A percentile compares a stretch with the other conserved stretches of the same genome.
Conservation (phyloP, 306 rosid species). For the Dryas drummondii region DNA sequence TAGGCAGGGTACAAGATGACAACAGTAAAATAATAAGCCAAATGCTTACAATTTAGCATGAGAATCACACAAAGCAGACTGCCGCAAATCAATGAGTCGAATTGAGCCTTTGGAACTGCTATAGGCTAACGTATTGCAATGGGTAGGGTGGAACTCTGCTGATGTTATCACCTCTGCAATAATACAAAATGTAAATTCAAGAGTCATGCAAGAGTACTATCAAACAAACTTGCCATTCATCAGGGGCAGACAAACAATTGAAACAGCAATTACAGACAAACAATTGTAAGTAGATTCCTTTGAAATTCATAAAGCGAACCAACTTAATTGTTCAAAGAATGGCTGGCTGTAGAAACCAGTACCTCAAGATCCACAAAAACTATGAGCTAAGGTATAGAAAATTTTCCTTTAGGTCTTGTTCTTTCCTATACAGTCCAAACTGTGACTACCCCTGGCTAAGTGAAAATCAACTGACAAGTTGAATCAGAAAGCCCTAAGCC, state of each 20-base stretch:
- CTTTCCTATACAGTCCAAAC: background rate
- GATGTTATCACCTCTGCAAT: constrained; percentile 97
- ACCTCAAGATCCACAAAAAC: background rate
- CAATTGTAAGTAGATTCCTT: background rate
- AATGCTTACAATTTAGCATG: constrained; percentile 83
- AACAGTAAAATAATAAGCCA: constrained; percentile 9
- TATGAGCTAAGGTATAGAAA: background rate
- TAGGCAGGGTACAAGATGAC: background rate
- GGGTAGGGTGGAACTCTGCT: constrained; percentile 98
- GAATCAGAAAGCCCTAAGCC: background rate
- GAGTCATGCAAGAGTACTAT: constrained; percentile 17
- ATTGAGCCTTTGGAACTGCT: constrained; percentile 99
- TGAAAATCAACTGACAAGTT: background rate
- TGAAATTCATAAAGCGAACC: background rate
- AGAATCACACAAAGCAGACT: constrained; percentile 97
- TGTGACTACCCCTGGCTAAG: background rate
- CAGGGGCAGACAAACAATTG: background rate
- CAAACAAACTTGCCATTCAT: background rate
- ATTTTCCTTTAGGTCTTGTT: background rate
- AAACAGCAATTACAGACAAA: background rate
- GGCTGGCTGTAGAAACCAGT: background rate
- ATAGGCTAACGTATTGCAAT: constrained; percentile 89
- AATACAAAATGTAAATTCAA: constrained; percentile 24
- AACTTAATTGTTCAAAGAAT: background rate
- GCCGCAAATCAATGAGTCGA: constrained; percentile 95